Percentiles rank a stretch among this genome's conserved stretches.
These are phyloP conservation scores for Oleoguttula mirabilis DNA, from an alignment of 495 filamentous ascomycete genomes.

Conservation along the genomic window DNA sequence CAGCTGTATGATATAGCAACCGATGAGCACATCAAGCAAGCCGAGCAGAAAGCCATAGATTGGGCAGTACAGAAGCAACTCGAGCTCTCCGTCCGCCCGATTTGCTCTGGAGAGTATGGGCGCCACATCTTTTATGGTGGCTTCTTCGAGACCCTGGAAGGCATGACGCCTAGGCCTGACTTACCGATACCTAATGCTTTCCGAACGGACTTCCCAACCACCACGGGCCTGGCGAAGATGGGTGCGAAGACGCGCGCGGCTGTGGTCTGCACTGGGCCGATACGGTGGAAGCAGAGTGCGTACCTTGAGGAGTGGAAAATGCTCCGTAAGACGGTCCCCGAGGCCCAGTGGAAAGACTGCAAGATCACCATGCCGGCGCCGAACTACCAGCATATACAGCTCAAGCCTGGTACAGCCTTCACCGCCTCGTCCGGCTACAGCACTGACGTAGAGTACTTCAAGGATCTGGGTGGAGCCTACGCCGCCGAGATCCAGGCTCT, in stretches of 20 bases:
- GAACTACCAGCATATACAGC: conserved; percentile 52
- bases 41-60: conserved; percentile 52
- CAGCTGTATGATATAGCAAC: conserved; percentile 26
- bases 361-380: conserved; percentile 53
- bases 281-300: conserved; percentile 19
- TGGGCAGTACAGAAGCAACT: conserved; percentile 15
- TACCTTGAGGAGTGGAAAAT: conserved; percentile 48
- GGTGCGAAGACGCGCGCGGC: conserved; percentile 24
- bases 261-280: conserved; percentile 48
- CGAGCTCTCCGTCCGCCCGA: conserved; percentile 47
- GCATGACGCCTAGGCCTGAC: conserved; percentile 20
- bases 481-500: conserved; percentile 24
- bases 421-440: background rate
- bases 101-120: conserved; percentile 58
- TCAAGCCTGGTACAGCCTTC: conserved; percentile 45
- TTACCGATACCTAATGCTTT: conserved; percentile 28
- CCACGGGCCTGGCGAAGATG: conserved; percentile 1
- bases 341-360: conserved; percentile 36
- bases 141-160: conserved; percentile 53
- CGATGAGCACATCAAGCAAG: conserved; percentile 8
- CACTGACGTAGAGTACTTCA: conserved; percentile 21
- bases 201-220: conserved; percentile 16
- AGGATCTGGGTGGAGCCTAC: conserved; percentile 25
- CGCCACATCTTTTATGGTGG: conserved; percentile 54
- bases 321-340: conserved; percentile 36